phyloP scores from a whole-genome alignment of 140 eudicot species.

The Senecio squalidus region DNA sequence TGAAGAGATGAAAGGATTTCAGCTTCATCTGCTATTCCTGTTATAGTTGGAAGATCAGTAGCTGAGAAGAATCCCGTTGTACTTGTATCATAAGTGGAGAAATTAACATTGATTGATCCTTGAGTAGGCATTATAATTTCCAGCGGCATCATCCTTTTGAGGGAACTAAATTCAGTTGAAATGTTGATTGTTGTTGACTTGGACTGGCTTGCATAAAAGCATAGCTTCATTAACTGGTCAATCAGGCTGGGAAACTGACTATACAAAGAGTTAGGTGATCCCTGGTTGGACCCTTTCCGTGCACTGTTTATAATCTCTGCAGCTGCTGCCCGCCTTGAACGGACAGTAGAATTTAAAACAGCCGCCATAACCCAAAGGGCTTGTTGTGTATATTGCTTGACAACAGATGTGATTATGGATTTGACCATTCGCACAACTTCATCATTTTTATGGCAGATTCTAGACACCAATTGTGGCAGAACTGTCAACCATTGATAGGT shows the following conservation, averaged over 20 bases:
- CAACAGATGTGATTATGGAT: slow-evolving; percentile 76
- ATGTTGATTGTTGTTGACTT: slow-evolving; percentile 73
- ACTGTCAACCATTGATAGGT: slow-evolving; percentile 96
- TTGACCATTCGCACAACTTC: slow-evolving; percentile 79
- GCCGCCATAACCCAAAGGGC: slow-evolving; percentile 99
- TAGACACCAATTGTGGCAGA: slow-evolving; percentile 89
- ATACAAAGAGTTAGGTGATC: slow-evolving; percentile 58
- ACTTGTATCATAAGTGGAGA: slow-evolving; percentile 66
- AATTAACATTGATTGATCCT: slow-evolving; percentile 74
- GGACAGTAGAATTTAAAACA: slow-evolving; percentile 91
- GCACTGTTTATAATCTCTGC: slow-evolving; percentile 93
- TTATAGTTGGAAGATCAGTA: slow-evolving; percentile 86
- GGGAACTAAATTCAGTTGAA: slow-evolving; percentile 85
- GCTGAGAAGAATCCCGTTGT: slow-evolving; percentile 56
- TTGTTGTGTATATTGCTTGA: slow-evolving; percentile 86
- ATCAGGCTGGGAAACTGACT: slow-evolving; percentile 80
- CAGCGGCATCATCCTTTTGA: slow-evolving; percentile 97
- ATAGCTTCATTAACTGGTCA: slow-evolving; percentile 82
- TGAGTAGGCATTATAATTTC: slow-evolving; percentile 93
- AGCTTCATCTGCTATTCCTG: slow-evolving; percentile 96
- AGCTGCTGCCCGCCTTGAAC: slow-evolving; percentile 90
- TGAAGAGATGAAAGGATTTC: slow-evolving; percentile 98
- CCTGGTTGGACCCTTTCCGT: slow-evolving; percentile 58
- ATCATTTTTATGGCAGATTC: slow-evolving; percentile 96
- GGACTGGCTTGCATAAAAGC: slow-evolving; percentile 92